Evolutionary conservation across 192 early-diverging fungal species (phyloP).

Genomic region (Backusella australiensis): DNA sequence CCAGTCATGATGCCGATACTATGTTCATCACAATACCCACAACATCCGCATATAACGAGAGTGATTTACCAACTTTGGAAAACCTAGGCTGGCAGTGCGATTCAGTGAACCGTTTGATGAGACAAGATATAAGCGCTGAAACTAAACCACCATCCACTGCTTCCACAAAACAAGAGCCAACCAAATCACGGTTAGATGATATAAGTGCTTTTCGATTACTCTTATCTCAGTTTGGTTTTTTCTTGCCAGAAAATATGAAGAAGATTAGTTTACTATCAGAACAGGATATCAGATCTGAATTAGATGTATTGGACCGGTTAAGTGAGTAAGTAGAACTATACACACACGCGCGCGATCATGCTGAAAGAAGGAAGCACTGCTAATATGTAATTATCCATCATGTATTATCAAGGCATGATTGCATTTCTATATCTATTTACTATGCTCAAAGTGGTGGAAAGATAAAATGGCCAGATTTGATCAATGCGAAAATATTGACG

Average conservation of each 20-base stretch:
- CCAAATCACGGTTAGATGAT: conserved; percentile 28
- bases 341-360: not conserved
- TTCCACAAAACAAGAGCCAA: conserved; percentile 14
- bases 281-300: conserved; percentile 53
- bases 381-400: too few relatives aligned
- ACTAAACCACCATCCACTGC: not conserved
- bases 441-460: not conserved
- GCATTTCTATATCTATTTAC: not conserved
- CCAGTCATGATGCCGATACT: not conserved
- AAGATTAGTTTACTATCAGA: conserved; percentile 56
- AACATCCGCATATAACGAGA: conserved; percentile 1
- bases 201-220: conserved; percentile 53
- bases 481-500: not conserved
- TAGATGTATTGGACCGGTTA: conserved; percentile 55
- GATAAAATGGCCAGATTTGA: not conserved
- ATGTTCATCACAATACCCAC: not conserved
- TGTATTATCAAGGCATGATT: not conserved
- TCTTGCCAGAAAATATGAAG: conserved; percentile 52
- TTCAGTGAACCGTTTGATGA: conserved; percentile 18
- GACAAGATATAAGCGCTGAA: conserved; percentile 13
- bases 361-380: too few relatives aligned
- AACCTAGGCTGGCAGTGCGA: conserved; percentile 29
- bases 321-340: conserved; percentile 54
- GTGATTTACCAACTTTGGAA: conserved; percentile 32
- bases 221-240: conserved; percentile 63